phyloP scores from a whole-genome alignment of 2,329 filamentous ascomycete genomes.

The Cytospora schulzeri region DNA sequence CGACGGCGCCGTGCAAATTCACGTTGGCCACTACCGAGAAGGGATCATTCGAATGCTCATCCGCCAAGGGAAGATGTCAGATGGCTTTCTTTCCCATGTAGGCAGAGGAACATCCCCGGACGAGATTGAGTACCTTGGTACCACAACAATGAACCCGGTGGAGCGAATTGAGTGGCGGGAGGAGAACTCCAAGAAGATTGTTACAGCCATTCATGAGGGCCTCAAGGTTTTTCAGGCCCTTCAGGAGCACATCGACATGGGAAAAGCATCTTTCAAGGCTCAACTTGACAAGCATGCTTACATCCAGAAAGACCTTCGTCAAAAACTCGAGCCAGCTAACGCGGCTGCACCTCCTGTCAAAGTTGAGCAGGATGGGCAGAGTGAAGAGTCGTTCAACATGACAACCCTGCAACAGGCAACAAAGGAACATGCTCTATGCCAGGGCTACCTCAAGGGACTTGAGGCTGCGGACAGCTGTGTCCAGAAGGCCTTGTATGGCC shows the following conservation, averaged over 20 bases:
- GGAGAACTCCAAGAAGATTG: constrained; percentile 5
- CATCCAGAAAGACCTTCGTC: constrained; percentile 7
- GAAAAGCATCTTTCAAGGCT: constrained; percentile 10
- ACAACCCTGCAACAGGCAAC: constrained; percentile 12
- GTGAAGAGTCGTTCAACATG: constrained; percentile 6
- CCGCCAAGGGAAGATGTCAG: constrained; percentile 19
- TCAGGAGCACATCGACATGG: constrained; percentile 14
- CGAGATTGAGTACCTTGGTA: constrained; percentile 5
- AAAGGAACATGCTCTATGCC: not conserved
- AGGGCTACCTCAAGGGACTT: not conserved
- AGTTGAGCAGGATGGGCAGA: constrained; percentile 3
- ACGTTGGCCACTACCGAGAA: not conserved
- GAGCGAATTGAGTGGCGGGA: constrained; percentile 14
- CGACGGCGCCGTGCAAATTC: constrained; percentile 4
- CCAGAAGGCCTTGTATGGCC: not conserved
- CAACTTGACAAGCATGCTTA: constrained; percentile 16
- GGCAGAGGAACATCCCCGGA: not conserved
- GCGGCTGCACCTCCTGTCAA: not conserved
- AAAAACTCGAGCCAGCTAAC: constrained; percentile 4
- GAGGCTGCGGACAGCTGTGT: not conserved
- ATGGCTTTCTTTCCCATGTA: not conserved
- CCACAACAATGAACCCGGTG: constrained; percentile 12
- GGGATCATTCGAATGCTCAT: constrained; percentile 5
- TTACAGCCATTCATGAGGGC: constrained; percentile 11
- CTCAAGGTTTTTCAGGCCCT: constrained; percentile 12